Base-by-base conservation (phyloP, 1,284 basidiomycete genomes). In the Apiotrichum brassicae region DNA sequence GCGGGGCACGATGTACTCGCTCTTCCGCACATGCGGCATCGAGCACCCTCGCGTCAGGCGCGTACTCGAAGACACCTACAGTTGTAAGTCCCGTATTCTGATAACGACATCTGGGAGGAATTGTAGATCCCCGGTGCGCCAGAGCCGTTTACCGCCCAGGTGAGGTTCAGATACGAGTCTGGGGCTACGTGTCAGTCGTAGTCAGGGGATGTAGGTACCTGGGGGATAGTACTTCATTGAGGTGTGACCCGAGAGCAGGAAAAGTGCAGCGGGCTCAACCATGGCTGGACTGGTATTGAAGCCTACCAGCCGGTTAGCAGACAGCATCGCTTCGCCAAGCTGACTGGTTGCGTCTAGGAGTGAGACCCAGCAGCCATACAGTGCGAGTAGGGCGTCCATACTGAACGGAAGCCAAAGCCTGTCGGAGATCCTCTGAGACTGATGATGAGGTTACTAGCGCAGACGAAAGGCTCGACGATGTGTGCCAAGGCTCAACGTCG, bases 21-120 rank as follows among this genome's bases (percentile, higher is more conserved):
- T 49, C 26, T 39, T 43, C 28, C 62, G 45, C 2, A 65, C 62
- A 37, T 66, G 64, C 2, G 64, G 64, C 64, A 66, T 67, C 60
- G 62, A 39, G 41, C 51, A 54, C 55, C 53, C 51, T 57, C 20
- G 13, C 12, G 34, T 50, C 26, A 43, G 39, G 25, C 11, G 3
- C 4, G 12, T 7, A 4, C 6, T 4, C 14, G 13, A 8, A 5
- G 5, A 4, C 14, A 36, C 64, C 39, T 25, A 66, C 66, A 69
- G 45, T 66, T 65, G 50, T 68, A 69, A 18, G 18, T 40, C 0
- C 65, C 64, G 53, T 66, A 70, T 38, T 54, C 19, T 4, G 50
- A 47, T 39, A 61, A 58, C 0, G 64, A 55, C 3, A 58, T 59
- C 3, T 36, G n/a, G 0, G 63, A 65, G 8, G 56, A 54, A 32